These are phyloP conservation scores for Colletotrichum tropicicola DNA, from an alignment of 2,329 filamentous ascomycete genomes.

Conservation along the genomic window DNA sequence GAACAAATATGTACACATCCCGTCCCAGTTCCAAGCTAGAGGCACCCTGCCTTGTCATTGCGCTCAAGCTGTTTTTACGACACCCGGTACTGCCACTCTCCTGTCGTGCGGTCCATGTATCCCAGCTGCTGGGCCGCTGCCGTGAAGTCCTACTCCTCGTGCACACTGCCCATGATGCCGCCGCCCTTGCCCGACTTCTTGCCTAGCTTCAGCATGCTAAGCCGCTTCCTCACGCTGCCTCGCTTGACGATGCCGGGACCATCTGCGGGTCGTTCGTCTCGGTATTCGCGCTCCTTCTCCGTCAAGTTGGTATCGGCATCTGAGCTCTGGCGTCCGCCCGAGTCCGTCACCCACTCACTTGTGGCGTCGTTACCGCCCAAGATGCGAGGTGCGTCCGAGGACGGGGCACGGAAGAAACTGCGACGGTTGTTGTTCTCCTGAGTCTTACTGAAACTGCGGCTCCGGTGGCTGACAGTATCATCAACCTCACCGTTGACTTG, in stretches of 20 bases:
- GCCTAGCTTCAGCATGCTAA: conserved; percentile 81
- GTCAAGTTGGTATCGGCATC: conserved; percentile 32
- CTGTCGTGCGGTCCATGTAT: conserved; percentile 32
- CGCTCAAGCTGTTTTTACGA: neutral
- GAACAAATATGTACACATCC: conserved; percentile 2
- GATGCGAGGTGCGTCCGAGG: conserved; percentile 37
- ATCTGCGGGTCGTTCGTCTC: conserved; percentile 34
- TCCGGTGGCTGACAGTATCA: conserved; percentile 39
- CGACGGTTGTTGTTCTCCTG: conserved; percentile 46
- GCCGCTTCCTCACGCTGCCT: conserved; percentile 77
- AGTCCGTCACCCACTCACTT: conserved; percentile 43
- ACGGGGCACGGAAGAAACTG: conserved; percentile 56
- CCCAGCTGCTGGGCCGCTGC: conserved; percentile 27
- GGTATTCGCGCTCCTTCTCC: conserved; percentile 36
- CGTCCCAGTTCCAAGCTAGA: neutral
- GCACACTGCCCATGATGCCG: conserved; percentile 61
- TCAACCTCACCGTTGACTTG: conserved; percentile 38
- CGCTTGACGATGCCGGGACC: conserved; percentile 52
- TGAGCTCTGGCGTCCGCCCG: conserved; percentile 36
- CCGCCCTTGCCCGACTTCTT: conserved; percentile 71
- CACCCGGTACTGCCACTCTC: conserved; percentile 32
- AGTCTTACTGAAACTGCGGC: conserved; percentile 37
- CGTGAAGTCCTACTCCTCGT: conserved; percentile 58
- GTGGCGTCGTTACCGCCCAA: conserved; percentile 23
- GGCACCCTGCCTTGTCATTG: neutral